A percentile compares a stretch with the other conserved stretches of the same genome.
Evolutionary conservation across 2,329 filamentous ascomycete species (phyloP).

Genomic region (Xylaria hypoxylon): DNA sequence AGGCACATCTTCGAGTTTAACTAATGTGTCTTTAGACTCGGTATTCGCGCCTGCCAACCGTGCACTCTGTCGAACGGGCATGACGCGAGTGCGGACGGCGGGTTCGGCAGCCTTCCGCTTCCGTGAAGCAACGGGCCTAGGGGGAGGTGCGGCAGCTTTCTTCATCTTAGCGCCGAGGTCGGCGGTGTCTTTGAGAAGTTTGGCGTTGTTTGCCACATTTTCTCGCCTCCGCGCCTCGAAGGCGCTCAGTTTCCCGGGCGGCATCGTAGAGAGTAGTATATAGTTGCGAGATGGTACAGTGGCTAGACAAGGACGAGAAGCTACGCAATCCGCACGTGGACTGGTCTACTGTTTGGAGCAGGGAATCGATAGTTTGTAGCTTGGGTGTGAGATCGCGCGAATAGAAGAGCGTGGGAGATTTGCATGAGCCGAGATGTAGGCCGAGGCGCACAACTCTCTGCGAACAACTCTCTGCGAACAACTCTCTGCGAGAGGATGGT

Average conservation of each 20-base stretch:
- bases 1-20: slow-evolving; percentile 61
- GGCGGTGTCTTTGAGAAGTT: slow-evolving; percentile 79
- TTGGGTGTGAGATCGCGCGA: neutral
- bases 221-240: slow-evolving; percentile 88
- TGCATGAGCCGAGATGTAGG: neutral
- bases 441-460: neutral
- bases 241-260: slow-evolving; percentile 73
- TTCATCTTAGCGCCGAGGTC: slow-evolving; percentile 76
- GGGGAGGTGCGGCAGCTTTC: slow-evolving; percentile 65
- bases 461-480: no score
- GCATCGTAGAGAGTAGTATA: slow-evolving; percentile 54
- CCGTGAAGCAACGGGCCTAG: slow-evolving; percentile 57
- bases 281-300: neutral
- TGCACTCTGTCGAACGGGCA: slow-evolving; percentile 68
- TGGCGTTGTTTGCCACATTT: slow-evolving; percentile 87
- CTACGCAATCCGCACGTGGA: neutral
- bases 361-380: neutral
- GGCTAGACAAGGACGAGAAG: neutral
- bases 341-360: neutral
- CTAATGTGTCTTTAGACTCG: slow-evolving; percentile 57
- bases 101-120: slow-evolving; percentile 57
- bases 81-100: slow-evolving; percentile 59
- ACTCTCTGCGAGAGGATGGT: neutral
- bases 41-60: slow-evolving; percentile 67
- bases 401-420: neutral